A percentile compares a stretch with the other conserved stretches of the same genome.
Evolutionary conservation across 108 stramenopile species (phyloP).

Genomic region (Licmophora abbreviata): DNA sequence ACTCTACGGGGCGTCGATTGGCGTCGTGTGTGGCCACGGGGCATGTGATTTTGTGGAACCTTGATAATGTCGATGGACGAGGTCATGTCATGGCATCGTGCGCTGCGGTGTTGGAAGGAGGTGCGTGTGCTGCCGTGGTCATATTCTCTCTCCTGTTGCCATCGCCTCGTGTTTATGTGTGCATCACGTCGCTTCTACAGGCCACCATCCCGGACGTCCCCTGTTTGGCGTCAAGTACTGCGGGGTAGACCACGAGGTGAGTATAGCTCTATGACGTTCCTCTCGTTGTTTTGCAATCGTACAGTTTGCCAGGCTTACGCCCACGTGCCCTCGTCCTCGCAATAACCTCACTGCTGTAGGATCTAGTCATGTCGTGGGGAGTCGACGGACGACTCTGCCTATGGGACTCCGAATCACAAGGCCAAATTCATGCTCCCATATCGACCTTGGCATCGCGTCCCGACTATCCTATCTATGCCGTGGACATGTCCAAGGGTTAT

Average conservation of each 20-base stretch:
- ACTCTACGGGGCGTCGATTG: conserved; percentile 47
- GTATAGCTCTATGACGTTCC: too few species aligned
- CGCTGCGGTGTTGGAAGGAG: conserved; percentile 65
- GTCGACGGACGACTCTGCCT: conserved; percentile 75
- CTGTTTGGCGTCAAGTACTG: conserved; percentile 66
- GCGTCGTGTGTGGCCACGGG: conserved; percentile 78
- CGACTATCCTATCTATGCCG: conserved; percentile 69
- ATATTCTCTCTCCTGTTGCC: not conserved
- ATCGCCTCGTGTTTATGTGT: conserved; percentile 1
- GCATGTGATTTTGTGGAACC: conserved; percentile 50
- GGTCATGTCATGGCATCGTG: conserved; percentile 34
- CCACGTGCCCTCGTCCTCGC: not conserved
- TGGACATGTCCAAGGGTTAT: conserved; percentile 19
- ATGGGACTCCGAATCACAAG: conserved; percentile 61
- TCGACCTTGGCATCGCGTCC: conserved; percentile 46
- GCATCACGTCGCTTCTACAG: conserved; percentile 12
- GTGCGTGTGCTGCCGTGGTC: conserved; percentile 12
- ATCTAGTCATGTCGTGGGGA: conserved; percentile 78
- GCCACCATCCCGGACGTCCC: conserved; percentile 53
- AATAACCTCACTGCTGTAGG: conserved; percentile 10
- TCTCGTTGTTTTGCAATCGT: too few species aligned
- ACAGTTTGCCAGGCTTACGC: not conserved
- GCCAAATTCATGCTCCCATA: conserved; percentile 60
- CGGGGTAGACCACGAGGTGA: conserved; percentile 40
- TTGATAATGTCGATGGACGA: conserved; percentile 20